Percentiles rank a stretch among this genome's conserved stretches.
Evolutionary conservation across 225 moss, liverwort and hornwort genomes (phyloP).

Genomic region (Lunularia cruciata): DNA sequence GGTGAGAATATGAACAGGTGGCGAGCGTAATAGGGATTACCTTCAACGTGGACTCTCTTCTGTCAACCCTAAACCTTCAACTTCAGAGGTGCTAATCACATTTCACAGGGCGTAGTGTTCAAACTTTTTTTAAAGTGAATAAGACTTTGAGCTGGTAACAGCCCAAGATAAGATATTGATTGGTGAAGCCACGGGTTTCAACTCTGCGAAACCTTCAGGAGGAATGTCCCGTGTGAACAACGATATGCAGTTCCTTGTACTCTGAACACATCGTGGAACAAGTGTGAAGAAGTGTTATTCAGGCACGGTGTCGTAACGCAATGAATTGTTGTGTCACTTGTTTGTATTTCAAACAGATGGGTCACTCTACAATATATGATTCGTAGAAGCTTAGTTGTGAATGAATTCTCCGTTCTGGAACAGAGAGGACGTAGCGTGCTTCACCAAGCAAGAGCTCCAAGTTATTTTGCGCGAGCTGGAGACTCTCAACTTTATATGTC

Average conservation of each 20-base stretch:
- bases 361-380: too few relatives aligned
- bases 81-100: slow-evolving; percentile 36
- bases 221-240: too few relatives aligned
- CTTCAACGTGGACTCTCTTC: slow-evolving; percentile 38
- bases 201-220: too few relatives aligned
- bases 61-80: slow-evolving; percentile 40
- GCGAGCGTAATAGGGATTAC: slow-evolving; percentile 54
- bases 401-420: neutral
- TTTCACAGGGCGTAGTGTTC: neutral
- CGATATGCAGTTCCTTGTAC: too few relatives aligned
- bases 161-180: neutral
- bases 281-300: too few relatives aligned
- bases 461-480: slow-evolving; percentile 39
- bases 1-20: slow-evolving; percentile 32
- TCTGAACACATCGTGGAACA: too few relatives aligned
- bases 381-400: too few relatives aligned
- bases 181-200: too few relatives aligned
- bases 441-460: slow-evolving; percentile 34
- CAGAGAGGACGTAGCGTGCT: slow-evolving; percentile 38
- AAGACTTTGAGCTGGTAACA: neutral
- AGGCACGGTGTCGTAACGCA: too few relatives aligned
- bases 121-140: neutral
- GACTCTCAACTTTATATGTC: slow-evolving; percentile 50
- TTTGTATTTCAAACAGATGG: too few relatives aligned
- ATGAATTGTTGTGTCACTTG: too few relatives aligned